These are phyloP conservation scores for Leccinum uliginosum DNA, from an alignment of 768 basidiomycete genomes.

Conservation along the genomic window DNA sequence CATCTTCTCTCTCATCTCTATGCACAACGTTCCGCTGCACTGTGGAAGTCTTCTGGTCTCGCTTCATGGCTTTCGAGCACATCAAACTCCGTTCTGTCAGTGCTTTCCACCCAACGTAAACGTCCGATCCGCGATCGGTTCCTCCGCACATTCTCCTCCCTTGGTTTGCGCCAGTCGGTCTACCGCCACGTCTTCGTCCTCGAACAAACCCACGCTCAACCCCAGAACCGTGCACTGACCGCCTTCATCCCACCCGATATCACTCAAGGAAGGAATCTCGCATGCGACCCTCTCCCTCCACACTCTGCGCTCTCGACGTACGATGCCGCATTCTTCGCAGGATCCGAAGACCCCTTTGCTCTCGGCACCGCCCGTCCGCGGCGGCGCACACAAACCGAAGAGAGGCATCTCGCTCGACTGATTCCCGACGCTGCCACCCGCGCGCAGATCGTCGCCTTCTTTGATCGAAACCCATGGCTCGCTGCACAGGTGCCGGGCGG, in stretches of 20 bases:
- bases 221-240: constrained; percentile 44
- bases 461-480: constrained; percentile 52
- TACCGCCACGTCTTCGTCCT: constrained; percentile 79
- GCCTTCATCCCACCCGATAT: constrained; percentile 67
- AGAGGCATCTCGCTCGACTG: constrained; percentile 49
- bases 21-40: constrained; percentile 62
- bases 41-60: constrained; percentile 77
- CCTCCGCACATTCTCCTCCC: constrained; percentile 37
- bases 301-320: constrained; percentile 54
- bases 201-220: constrained; percentile 48
- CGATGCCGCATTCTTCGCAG: constrained; percentile 70
- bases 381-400: constrained; percentile 43
- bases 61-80: constrained; percentile 69
- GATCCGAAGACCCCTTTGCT: constrained; percentile 50
- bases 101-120: constrained; percentile 29
- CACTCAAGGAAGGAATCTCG: constrained; percentile 49
- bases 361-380: constrained; percentile 23
- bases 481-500: constrained; percentile 60
- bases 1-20: constrained; percentile 90
- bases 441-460: constrained; percentile 57
- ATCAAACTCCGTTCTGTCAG: constrained; percentile 36
- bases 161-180: constrained; percentile 45
- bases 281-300: constrained; percentile 89
- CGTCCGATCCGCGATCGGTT: constrained; percentile 27
- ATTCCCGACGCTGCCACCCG: constrained; percentile 57